Base-by-base conservation (phyloP, 2,329 filamentous ascomycete genomes). In the Sporothrix euskadiensis region DNA sequence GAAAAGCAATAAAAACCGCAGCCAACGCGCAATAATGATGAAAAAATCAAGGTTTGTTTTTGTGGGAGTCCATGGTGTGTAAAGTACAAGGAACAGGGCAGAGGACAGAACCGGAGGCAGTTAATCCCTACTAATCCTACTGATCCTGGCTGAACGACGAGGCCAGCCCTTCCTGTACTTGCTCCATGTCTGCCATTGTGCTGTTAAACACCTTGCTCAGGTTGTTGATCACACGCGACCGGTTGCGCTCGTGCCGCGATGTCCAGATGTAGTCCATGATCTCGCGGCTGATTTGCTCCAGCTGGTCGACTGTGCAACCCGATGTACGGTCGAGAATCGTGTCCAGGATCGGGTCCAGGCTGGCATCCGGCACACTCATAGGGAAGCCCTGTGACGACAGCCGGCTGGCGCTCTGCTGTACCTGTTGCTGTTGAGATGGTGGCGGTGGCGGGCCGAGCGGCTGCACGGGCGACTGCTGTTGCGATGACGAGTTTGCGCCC, bases 241-340 rank as follows among this genome's bases (percentile, higher is more conserved):
- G 89, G 82, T 99, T 96, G 89, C 93, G 96, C 78, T 97, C 91
- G 66, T 89, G 87, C 69, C 94, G 88, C 74, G 88, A 88, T 75
- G 86, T 87, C 96, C 96, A 99, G 61, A 98, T 88, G 76, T 91
- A 89, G 75, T 95, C 92, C 95, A 98, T 98, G 76, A 98, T 84
- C 77, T 91, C 90, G 8, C 94, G 91, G 80, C 94, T 94, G 80
- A 98, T 91, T 82, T 98, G 95, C 84, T 98, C 95, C 26, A 99
- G 84, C 81, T 99, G 95, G 83, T 99, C 96, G 71, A 99, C 92
- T 0, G 91, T 92, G 80, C 92, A 93, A 0, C 93, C 93, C 26
- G 89, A 90, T 1, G 92, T 95, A 61, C 86, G 85, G 39, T 87
- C 83, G 0, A 91, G 90, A 47, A 97, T 83, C 52, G 89, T 85